phyloP scores from a whole-genome alignment of 768 basidiomycete species.

The Sarcomyxa edulis region DNA sequence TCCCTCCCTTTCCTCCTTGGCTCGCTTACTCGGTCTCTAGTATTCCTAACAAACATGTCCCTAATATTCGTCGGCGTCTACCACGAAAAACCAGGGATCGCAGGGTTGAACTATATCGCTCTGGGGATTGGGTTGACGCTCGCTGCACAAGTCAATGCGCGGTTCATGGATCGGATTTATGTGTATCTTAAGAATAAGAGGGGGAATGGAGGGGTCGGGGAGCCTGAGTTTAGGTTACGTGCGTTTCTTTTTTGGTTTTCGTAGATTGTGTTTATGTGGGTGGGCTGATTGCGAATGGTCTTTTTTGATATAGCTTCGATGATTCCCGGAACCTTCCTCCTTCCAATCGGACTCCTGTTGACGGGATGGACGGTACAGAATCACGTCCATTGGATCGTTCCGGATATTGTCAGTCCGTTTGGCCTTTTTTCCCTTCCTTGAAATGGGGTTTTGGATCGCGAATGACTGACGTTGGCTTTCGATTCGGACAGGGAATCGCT shows the following conservation, averaged over 20 bases:
- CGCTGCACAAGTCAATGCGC: conserved; percentile 51
- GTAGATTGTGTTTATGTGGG: neutral
- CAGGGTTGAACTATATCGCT: conserved; percentile 67
- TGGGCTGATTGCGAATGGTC: too few relatives aligned
- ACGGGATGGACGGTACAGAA: conserved; percentile 65
- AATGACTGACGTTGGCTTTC: neutral
- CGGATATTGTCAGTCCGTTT: conserved; percentile 49
- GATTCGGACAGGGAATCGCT: conserved; percentile 44
- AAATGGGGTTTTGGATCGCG: too few relatives aligned
- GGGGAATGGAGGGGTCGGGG: conserved; percentile 35
- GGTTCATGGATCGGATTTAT: conserved; percentile 51
- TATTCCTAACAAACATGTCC: conserved; percentile 64
- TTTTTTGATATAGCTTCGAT: conserved; percentile 39
- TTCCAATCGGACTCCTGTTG: conserved; percentile 66
- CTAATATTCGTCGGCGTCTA: conserved; percentile 53
- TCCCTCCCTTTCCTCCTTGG: neutral
- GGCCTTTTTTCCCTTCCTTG: conserved; percentile 2
- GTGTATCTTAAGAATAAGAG: conserved; percentile 44
- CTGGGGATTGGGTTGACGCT: conserved; percentile 57
- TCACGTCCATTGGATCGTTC: conserved; percentile 61
- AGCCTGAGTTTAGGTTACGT: conserved; percentile 48
- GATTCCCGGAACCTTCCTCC: conserved; percentile 49
- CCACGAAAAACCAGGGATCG: conserved; percentile 47
- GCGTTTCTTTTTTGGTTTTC: conserved; percentile 11
- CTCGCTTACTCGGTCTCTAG: conserved; percentile 24